Evolutionary conservation across 805 yeast species (phyloP).

Genomic region (Vanderwaltozyma verrucispora): DNA sequence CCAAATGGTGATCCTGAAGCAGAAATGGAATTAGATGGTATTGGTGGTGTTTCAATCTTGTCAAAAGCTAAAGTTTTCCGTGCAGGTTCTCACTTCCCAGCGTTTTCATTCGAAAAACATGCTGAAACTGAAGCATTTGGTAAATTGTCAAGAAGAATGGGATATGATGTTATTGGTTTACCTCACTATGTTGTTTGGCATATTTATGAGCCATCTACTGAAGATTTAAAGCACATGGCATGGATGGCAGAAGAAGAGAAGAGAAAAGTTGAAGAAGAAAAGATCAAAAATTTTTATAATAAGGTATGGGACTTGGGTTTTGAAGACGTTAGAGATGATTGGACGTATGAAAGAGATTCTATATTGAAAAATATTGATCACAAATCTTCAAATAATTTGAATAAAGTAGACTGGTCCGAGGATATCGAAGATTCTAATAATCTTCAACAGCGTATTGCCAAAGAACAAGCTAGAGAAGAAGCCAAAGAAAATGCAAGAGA

Average conservation of each 20-base stretch:
- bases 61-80: slow-evolving; percentile 67
- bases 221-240: slow-evolving; percentile 80
- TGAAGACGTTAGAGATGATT: slow-evolving; percentile 59
- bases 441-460: too few species aligned
- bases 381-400: slow-evolving; percentile 19
- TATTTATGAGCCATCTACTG: slow-evolving; percentile 88
- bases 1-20: slow-evolving; percentile 50
- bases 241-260: slow-evolving; percentile 80
- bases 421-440: slow-evolving; percentile 27
- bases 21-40: slow-evolving; percentile 68
- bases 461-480: not conserved
- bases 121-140: slow-evolving; percentile 94
- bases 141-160: slow-evolving; percentile 77
- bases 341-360: slow-evolving; percentile 62
- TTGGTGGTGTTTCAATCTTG: slow-evolving; percentile 77
- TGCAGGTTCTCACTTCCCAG: slow-evolving; percentile 76
- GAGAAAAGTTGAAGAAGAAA: slow-evolving; percentile 51
- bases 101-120: slow-evolving; percentile 72
- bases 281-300: slow-evolving; percentile 53
- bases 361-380: slow-evolving; percentile 69
- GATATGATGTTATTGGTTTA: slow-evolving; percentile 74
- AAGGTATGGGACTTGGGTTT: slow-evolving; percentile 71
- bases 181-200: slow-evolving; percentile 97
- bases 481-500: not conserved
- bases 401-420: slow-evolving; percentile 57